Base-by-base conservation (phyloP, 2,329 filamentous ascomycete genomes). In the Botryotinia calthae region DNA sequence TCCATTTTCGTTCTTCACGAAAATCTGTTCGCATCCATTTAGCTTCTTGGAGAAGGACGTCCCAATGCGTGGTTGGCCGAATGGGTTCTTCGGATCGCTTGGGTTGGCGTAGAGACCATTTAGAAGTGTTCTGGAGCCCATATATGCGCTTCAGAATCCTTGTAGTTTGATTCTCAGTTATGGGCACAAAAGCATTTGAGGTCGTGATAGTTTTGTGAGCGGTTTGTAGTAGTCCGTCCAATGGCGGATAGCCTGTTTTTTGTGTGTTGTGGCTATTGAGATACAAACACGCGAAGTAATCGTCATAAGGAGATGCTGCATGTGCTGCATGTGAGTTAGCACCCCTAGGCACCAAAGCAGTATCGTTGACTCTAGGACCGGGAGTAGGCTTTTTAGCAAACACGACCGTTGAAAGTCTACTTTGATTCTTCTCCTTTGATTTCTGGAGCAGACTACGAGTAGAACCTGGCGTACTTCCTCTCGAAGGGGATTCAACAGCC, bases 21-120 rank as follows among this genome's bases (percentile, higher is more conserved):
- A 98, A 98, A 82, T 99, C 96, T 2, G 94, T 98, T 68, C 95
- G 89, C 93, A 99, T 97, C 95, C 95, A 98, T 81, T 95, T 97
- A 88, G 95, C 93, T 84, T 99, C 95, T 77, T 94, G 88, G 46
- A 99, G 84, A 72, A 98, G 82, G 70, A 95, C 87, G 82, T 99
- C 96, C 88, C 91, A 93, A 77, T 98, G 95, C 2, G 91, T 90
- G 1, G 89, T 87, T 28, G 91, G 91, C 54, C 94, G 89, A 6
- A 88, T 86, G 7, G 95, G 95, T 81, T 99, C 96, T 2, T 90
- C 87, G 56, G 90, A 93, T 72, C 94, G 91, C 80, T 97, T 93
- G 61, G 95, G 90, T 79, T 99, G 96, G 70, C 95, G 88, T 64
- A 99, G 83, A 8, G 95, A 96, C 95, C 96, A 98, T 79, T 95